Base-by-base conservation (phyloP, 2,329 filamentous ascomycete species). In the Ascocoryne sarcoides region DNA sequence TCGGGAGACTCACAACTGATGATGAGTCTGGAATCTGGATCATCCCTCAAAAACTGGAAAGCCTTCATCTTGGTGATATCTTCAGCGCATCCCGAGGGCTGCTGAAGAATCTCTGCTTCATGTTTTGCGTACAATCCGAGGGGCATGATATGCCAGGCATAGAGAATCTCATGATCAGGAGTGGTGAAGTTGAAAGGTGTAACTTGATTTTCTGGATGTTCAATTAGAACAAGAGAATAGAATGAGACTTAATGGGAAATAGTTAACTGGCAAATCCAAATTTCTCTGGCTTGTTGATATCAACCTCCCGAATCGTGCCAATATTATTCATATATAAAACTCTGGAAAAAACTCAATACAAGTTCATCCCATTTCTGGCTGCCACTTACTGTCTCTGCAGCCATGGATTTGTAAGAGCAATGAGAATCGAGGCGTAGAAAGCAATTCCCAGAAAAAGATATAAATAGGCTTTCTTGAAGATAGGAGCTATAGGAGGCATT, bases 131-230 rank as follows among this genome's bases (percentile, higher is more conserved):
- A 94, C 0, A 86, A 66, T 37, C 82, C 77, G 5, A 93, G 63
- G 0, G 90, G 90, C 36, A 95, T 66, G 40, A 96, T 73, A 57
- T 95, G 90, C 90, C 90, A 96, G 18, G 84, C 84, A 57, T 92
- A 93, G 14, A 96, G 65, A 2, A 68, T 76, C 60, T 89, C 81
- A 29, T 79, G 76, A 59, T 95, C 89, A 1, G 76, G 67, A 0
- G 87, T 92, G 3, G 64, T 65, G 28, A 96, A 64, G 35, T 75
- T 78, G 60, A 96, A 95, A 0, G 90, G 84, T 4, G 86, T 88
- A 2, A 94, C 83, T 64, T 96, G 90, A 52, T 88, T 87, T 57
- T 78, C 84, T 90, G 51, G 18, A 26, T 21, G 21, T 32, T 26
- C 39, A 38, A 42, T 36, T 32, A 21, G 19, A 21, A 26, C 9